phyloP scores from a whole-genome alignment of 1,284 basidiomycete genomes.

The Ustilago esculenta region DNA sequence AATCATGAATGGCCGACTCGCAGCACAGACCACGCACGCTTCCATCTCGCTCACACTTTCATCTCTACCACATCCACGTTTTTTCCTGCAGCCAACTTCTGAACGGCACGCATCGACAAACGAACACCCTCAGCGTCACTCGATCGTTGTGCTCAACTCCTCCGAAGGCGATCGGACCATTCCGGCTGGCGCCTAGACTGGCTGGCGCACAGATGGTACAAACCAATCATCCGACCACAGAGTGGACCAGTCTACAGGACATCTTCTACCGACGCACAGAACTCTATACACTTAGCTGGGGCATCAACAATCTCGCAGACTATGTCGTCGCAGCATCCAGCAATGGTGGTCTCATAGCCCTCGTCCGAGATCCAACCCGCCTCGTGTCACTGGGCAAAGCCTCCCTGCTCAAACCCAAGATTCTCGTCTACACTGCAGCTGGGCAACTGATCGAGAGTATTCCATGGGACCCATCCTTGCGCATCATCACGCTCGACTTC shows the following conservation, averaged over 20 bases:
- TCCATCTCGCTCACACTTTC: too few species aligned
- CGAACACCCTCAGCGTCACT: too few species aligned
- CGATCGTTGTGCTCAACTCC: too few species aligned
- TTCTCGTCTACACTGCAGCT: constrained; percentile 70
- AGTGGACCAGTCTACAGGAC: constrained; percentile 61
- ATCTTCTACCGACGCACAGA: constrained; percentile 75
- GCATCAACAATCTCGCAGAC: constrained; percentile 81
- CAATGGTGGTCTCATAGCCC: constrained; percentile 85
- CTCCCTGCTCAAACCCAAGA: constrained; percentile 75
- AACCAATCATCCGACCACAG: constrained; percentile 48
- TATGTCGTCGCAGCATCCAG: constrained; percentile 82
- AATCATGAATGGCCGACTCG: too few species aligned
- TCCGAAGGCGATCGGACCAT: too few species aligned
- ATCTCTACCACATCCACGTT: neutral
- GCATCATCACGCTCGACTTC: constrained; percentile 84
- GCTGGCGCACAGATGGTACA: constrained; percentile 36
- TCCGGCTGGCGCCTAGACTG: too few species aligned
- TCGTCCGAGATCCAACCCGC: constrained; percentile 86
- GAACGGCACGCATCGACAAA: too few species aligned
- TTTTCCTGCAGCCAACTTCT: neutral
- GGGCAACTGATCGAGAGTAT: constrained; percentile 69
- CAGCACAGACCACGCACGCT: constrained; percentile 21
- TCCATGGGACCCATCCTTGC: constrained; percentile 78
- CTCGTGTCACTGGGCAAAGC: constrained; percentile 79
- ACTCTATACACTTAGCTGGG: constrained; percentile 84